Evolutionary conservation across 1,139 yeast species (phyloP).

Genomic region (Candida mesenterica): DNA sequence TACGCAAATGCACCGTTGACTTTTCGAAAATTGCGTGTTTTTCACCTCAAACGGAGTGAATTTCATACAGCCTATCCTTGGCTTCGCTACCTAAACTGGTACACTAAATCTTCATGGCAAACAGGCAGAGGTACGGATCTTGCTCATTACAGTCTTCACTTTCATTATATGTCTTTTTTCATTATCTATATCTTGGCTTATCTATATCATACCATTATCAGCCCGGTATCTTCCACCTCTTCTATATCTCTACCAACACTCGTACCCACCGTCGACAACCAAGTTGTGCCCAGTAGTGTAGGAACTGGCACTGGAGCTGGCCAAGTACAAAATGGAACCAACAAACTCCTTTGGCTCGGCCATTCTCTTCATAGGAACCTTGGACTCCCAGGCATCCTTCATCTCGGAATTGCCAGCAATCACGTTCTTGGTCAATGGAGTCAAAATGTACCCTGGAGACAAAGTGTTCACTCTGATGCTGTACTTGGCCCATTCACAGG

Average conservation of each 20-base stretch:
- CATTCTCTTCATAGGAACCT: slow-evolving; percentile 51
- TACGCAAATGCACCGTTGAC: no score
- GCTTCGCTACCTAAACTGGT: no score
- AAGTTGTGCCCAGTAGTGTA: slow-evolving; percentile 52
- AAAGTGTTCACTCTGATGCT: slow-evolving; percentile 49
- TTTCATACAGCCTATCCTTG: no score
- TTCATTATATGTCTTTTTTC: no score
- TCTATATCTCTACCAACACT: slow-evolving; percentile 13
- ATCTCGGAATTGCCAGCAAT: slow-evolving; percentile 45
- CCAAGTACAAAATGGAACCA: slow-evolving; percentile 47
- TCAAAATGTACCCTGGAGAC: slow-evolving; percentile 49
- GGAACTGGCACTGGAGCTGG: slow-evolving; percentile 44
- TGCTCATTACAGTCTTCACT: no score
- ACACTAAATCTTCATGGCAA: no score
- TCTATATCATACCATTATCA: no score
- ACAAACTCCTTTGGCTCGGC: slow-evolving; percentile 53
- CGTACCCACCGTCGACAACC: slow-evolving; percentile 51
- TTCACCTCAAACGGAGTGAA: no score
- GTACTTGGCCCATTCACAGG: slow-evolving; percentile 53
- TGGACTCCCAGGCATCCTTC: slow-evolving; percentile 50
- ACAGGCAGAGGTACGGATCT: no score
- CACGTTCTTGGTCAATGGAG: slow-evolving; percentile 49
- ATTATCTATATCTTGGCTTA: no score
- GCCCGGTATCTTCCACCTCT: neutral
- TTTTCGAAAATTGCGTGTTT: no score